Conservation (phyloP, 2,329 filamentous ascomycete species). For the Penicillium sp. region DNA sequence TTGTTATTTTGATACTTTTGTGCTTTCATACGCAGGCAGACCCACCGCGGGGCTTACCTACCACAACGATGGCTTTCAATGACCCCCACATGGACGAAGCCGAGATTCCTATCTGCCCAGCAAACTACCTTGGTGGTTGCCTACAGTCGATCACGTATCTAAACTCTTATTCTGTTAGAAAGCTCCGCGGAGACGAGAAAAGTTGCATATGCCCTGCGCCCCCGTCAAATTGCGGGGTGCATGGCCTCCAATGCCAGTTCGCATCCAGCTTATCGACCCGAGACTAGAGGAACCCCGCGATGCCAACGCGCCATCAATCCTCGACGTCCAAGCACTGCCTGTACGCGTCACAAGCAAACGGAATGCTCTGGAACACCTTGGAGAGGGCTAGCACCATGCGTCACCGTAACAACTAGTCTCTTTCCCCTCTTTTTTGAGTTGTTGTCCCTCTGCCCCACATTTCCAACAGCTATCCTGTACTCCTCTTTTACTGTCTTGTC, state of each 20-base stretch:
- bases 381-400: not conserved
- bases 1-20: not conserved
- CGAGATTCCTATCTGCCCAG: constrained; percentile 3
- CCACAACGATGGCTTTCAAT: not conserved
- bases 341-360: constrained; percentile 1
- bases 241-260: constrained; percentile 15
- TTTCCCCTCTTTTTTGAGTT: not conserved
- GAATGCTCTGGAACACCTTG: constrained; percentile 8
- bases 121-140: not conserved
- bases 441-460: constrained; percentile 2
- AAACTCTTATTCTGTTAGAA: too few species aligned
- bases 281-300: constrained; percentile 6
- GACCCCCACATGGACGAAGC: constrained; percentile 4
- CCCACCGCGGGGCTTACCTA: not conserved
- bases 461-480: not conserved
- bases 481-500: not conserved
- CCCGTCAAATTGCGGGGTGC: constrained; percentile 22
- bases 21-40: not conserved
- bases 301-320: constrained; percentile 5
- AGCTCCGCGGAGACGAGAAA: constrained; percentile 1
- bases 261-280: not conserved
- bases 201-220: constrained; percentile 4
- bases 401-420: not conserved
- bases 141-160: not conserved
- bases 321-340: constrained; percentile 2